Base-by-base conservation (phyloP, 2,329 filamentous ascomycete genomes). In the Nectriaceae sp. region DNA sequence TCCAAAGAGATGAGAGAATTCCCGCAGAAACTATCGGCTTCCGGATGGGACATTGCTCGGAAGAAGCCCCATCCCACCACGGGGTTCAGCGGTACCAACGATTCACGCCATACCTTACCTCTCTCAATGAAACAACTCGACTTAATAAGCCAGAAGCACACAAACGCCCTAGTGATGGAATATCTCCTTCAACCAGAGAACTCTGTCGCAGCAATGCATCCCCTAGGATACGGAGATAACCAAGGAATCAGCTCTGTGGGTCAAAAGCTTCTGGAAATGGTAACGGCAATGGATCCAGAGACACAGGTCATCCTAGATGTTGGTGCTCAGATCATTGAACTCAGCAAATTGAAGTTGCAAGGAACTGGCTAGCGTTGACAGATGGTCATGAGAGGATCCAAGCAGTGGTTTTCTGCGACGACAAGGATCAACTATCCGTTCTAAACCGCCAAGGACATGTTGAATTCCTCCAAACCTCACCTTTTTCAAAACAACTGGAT, bases 81-180 rank as follows among this genome's bases (percentile, higher is more conserved):
- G 0, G 87, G 87, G 0, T 90, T 91, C 61, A 87, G 82, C 6
- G 87, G 87, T 0, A 90, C 87, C 0, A 89, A 88, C 38, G 87
- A 90, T 59, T 83, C 79, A 18, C 73, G 77, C 31, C 69, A 66
- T 0, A 71, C 87, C 26, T 65, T 89, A 0, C 87, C 87, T 0
- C 63, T 83, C n/a, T 82, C 75, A 0, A 81, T 89, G 18, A 63
- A 70, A 18, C 85, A 89, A 43, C 66, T 79, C 0, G 84, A 90
- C 49, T 71, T 90, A 0, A 67, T 72, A 0, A 64, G 70, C 0
- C 71, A 88, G 0, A 58, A 66, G 0, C 80, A 86, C 40, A 88
- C 84, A 0, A 88, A 84, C 47, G 84, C 84, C 0, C 76, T 84
- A 39, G 85, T 88, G 0, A 64, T 88, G 0, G 76, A 71, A 0